Conservation (phyloP, 1,284 basidiomycete species). For the Puccinia coronata region DNA sequence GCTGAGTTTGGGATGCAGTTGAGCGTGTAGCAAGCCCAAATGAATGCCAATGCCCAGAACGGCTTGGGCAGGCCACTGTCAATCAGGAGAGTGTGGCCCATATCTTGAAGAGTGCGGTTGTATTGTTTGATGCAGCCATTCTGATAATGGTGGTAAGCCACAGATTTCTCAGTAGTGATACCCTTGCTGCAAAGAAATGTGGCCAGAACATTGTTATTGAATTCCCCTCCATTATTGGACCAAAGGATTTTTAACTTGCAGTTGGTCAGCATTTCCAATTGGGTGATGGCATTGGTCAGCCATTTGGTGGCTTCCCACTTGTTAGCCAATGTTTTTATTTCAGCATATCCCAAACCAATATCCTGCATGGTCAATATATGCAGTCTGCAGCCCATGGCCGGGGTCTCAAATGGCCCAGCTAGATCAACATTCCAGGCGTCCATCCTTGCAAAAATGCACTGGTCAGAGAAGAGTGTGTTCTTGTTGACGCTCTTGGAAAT, state of each 20-base stretch:
- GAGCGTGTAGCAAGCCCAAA: background rate
- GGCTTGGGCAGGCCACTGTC: background rate
- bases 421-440: background rate
- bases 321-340: background rate
- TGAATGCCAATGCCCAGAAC: background rate
- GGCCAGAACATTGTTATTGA: no score
- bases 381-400: background rate
- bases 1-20: background rate
- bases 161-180: background rate
- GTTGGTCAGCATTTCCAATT: background rate
- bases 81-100: background rate
- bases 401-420: background rate
- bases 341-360: background rate
- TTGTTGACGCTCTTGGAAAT: background rate
- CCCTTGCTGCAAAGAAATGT: no score
- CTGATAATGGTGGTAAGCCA: background rate
- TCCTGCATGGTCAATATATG: background rate
- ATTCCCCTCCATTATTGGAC: slow-evolving; percentile 9
- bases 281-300: background rate
- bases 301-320: background rate
- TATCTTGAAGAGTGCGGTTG: background rate
- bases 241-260: background rate
- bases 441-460: background rate
- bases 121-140: background rate
- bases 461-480: background rate